Evolutionary conservation across 257 asterid species (phyloP), one percentile per base, ranked within the genome.

Genomic region (Rubia yunnanensis): DNA sequence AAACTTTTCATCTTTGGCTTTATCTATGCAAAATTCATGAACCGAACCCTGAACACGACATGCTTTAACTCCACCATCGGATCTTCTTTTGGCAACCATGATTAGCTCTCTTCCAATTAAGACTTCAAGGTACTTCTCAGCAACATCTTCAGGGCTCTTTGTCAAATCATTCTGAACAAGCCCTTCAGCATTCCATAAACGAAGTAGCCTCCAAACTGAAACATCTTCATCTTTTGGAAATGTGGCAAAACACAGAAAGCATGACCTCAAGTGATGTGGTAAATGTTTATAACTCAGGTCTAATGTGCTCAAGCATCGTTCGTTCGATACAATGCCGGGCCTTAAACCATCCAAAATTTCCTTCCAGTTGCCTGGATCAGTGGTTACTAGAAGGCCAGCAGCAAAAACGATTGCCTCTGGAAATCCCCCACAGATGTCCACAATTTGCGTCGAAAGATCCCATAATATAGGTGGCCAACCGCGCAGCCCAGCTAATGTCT

Each of bases 241-340:
- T 36, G 31, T 55, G 38, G 64, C 72, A 27, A 67, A 56, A n/a
- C 57, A 67, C 18, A 67, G 65, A 39, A 67, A 67, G 64, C 71
- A 67, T 5, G 28, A 36, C 41, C 38, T 67, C 57, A 67, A 41
- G 41, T 32, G 5, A 15, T 55, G 26, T 3, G 64, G 64, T 14
- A 67, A 26, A 56, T 67, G 64, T 55, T 36, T 24, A 38, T 67
- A 67, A 24, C 71, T 56, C 14, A 55, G 5, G n/a, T 67, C 57
- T 4, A 67, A 5, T 2, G 57, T 23, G 4, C 41, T 30, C 64
- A 11, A 55, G 64, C 56, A 56, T 22, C 4, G 20, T 46, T 15
- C n/a, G 7, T 13, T 46, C 20, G 7, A 41, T 15, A 46, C 18
- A 11, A 46, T 15, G 10, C 7, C 7, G 5, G 73, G 32, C 60